Base-by-base conservation (phyloP, 345 rosid genomes). In the Salix exigua region DNA sequence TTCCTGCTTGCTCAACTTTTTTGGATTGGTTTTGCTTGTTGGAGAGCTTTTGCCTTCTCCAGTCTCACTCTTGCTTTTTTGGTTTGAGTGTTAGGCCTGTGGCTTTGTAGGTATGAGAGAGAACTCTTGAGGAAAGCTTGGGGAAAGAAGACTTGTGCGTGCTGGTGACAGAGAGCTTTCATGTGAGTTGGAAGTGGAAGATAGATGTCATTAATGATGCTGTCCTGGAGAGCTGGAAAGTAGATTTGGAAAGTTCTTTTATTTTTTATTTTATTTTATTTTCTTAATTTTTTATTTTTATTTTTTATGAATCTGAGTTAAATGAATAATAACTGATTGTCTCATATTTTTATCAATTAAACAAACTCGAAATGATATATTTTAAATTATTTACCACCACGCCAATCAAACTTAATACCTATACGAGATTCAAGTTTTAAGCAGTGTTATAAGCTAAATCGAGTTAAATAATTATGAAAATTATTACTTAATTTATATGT, bases 141-240 rank as follows among this genome's bases (percentile, higher is more conserved):
- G 70, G 64, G 61, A 30, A 62, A 37, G 81, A 68, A 21, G 16
- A 40, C 73, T 33, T 62, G 28, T 40, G 23, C 23, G 68, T 4
- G 48, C 44, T 69, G 91, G 88, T 88, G 83, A 73, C 75, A 73
- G 51, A 70, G 85, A 88, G 92, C 94, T 91, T 84, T 87, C 92
- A 75, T n/a, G 70, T 68, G 81, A 80, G 90, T 76, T 86, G 82
- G 76, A 81, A 71, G 70, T 70, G 85, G 81, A 76, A 80, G 83
- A 72, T 74, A 80, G 75, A 74, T 79, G 76, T 28, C 62, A 81
- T 81, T 75, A 81, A 13, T 11, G 50, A 13, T 11, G 50, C 50
- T 46, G 18, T 13, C 11, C 11, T 40, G 55, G 37, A 38, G 25
- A 38, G 25, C 17, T 35, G 51, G 38, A 21, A 38, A 64, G 73